A percentile compares a stretch with the other conserved stretches of the same genome.
These are phyloP conservation scores for Gypsophila paniculata DNA, from an alignment of 179 eudicot genomes.

Conservation along the genomic window DNA sequence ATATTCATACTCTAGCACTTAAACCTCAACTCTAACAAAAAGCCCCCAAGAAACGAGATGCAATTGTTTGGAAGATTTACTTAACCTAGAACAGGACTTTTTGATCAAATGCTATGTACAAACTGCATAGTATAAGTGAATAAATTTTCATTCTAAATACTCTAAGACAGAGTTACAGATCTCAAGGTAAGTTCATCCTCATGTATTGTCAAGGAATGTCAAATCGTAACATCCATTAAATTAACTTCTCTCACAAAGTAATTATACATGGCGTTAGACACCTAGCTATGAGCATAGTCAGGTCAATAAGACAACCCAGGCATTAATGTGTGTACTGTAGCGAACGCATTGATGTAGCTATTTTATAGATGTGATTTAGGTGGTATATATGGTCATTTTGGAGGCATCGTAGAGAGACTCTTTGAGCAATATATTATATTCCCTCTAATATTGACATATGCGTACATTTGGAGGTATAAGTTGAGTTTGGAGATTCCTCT, in stretches of 20 bases:
- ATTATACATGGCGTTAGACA: not conserved
- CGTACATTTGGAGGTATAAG: too few relatives aligned
- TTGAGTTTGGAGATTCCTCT: too few relatives aligned
- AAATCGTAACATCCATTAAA: not conserved
- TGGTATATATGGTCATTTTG: too few relatives aligned
- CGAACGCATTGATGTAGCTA: not conserved
- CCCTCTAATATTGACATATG: too few relatives aligned
- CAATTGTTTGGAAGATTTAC: not conserved
- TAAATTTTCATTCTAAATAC: not conserved
- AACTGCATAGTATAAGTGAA: not conserved
- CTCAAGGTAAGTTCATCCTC: not conserved
- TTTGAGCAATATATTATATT: too few relatives aligned
- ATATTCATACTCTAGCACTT: not conserved
- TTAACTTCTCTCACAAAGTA: not conserved
- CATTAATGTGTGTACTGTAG: slow-evolving; percentile 2
- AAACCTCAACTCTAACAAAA: not conserved
- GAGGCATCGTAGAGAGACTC: too few relatives aligned
- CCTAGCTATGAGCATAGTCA: not conserved
- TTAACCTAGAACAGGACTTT: not conserved
- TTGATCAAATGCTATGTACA: not conserved
- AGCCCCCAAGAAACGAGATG: not conserved
- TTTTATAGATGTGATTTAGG: too few relatives aligned
- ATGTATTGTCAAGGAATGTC: not conserved
- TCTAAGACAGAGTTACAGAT: not conserved
- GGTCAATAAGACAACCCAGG: not conserved